Evolutionary conservation across 73 alveolate genomes (phyloP), one percentile per base, ranked within the genome.

Genomic region (Diophrys appendiculata): DNA sequence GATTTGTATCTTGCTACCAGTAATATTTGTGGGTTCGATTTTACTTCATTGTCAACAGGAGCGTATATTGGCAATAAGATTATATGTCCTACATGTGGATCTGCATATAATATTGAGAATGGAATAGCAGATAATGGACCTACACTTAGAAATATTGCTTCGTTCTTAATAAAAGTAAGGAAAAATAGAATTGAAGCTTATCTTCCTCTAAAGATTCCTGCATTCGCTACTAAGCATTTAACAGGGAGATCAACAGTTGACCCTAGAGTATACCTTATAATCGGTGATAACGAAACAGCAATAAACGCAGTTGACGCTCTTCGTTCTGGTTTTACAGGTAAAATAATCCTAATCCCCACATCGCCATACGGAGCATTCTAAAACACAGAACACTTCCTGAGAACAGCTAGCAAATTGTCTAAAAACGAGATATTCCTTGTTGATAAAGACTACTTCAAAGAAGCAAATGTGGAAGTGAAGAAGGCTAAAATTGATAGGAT

Each of bases 81-180:
- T 1, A 84, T 84, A 0, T 84, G 92, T 68, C 92, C 92, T n/a
- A 84, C 92, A 43, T 84, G 92, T 34, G 83, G 84, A 22, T 34
- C 79, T 26, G 35, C 83, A 3, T 84, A 84, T 56, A 54, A 68
- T 65, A 73, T 84, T 26, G 26, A 24, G 28, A 77, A 65, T 28
- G 92, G 92, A 2, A 26, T 53, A 27, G 87, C 77, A 29, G 92
- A 84, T 18, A 70, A 76, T 54, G 92, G 92, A 23, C 92, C 92
- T 1, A 77, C 92, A 14, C 23, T 84, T 65, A 76, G 92, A 56
- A 77, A 54, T 77, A 74, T 84, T 13, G 33, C 88, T 27, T 28
- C 75, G 1, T 84, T 84, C 52, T 73, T 43, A 0, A 29, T 69
- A n/a, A 2, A 54, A n/a, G 24, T 0, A 0, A 77, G 81, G 55